Conservation (phyloP, 2,329 filamentous ascomycete species). For the Cordyceps sp. region DNA sequence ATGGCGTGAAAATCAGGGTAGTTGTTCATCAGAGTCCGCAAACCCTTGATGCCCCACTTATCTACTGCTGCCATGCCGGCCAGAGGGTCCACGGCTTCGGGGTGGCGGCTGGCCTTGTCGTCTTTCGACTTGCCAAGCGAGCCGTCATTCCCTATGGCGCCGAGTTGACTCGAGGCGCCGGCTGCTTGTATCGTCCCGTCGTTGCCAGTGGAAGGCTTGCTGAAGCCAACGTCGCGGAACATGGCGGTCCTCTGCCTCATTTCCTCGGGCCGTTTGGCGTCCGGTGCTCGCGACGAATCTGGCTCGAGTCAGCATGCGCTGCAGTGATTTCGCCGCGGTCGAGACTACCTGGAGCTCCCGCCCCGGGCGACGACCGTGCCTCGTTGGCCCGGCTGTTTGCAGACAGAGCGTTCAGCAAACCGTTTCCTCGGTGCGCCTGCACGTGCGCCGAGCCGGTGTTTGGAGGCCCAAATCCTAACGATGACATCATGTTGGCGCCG, state of each 20-base stretch:
- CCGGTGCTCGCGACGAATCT: constrained; percentile 24
- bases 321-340: neutral
- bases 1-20: constrained; percentile 46
- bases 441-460: constrained; percentile 17
- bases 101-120: constrained; percentile 19
- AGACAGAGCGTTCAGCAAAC: constrained; percentile 46
- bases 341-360: constrained; percentile 11
- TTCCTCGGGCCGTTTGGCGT: constrained; percentile 20
- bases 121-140: constrained; percentile 23
- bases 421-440: constrained; percentile 36
- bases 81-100: constrained; percentile 38
- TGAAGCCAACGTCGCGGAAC: constrained; percentile 25
- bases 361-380: constrained; percentile 28
- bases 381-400: constrained; percentile 36
- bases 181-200: constrained; percentile 15
- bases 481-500: constrained; percentile 31
- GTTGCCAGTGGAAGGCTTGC: constrained; percentile 14
- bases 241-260: constrained; percentile 24
- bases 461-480: constrained; percentile 34
- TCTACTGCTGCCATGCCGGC: constrained; percentile 44
- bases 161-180: constrained; percentile 23
- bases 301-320: constrained; percentile 6
- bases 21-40: constrained; percentile 46
- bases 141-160: constrained; percentile 29
- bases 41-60: constrained; percentile 48